Evolutionary conservation across 345 rosid species (phyloP).

Genomic region (Excoecaria cochinchinensis): DNA sequence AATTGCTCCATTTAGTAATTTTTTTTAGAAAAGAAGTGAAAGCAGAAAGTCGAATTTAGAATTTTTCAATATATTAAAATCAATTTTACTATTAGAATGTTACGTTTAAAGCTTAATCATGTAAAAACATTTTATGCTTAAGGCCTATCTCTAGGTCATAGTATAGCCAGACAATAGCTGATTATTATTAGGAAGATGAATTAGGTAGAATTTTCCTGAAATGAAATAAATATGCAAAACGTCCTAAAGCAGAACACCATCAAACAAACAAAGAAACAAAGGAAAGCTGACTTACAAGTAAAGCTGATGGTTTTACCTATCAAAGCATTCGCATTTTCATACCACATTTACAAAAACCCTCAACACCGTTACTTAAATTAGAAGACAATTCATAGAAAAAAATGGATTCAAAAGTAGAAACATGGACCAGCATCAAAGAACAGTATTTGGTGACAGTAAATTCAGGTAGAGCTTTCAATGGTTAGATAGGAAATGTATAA

Average conservation of each 20-base stretch:
- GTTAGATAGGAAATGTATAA: conserved; percentile 9
- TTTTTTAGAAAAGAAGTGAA: too few species aligned
- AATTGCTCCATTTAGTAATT: too few species aligned
- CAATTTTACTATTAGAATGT: too few species aligned
- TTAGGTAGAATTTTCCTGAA: too few species aligned
- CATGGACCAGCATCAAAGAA: neutral
- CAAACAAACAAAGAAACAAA: neutral
- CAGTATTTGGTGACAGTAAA: neutral
- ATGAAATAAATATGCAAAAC: neutral
- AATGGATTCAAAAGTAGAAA: neutral
- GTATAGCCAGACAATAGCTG: neutral
- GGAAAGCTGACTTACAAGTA: conserved; percentile 9
- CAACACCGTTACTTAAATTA: conserved; percentile 9
- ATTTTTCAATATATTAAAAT: too few species aligned
- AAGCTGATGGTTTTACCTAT: neutral
- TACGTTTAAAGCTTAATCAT: too few species aligned
- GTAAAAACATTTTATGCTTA: too few species aligned
- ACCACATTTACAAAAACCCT: neutral
- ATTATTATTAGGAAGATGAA: neutral
- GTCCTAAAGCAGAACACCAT: neutral
- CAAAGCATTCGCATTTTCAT: neutral
- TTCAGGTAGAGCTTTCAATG: conserved; percentile 22
- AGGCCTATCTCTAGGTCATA: neutral
- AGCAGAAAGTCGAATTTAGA: too few species aligned
- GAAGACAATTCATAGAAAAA: conserved; percentile 2